Evolutionary conservation across 1,284 basidiomycete species (phyloP).

Genomic region (Irpex rosettiformis): DNA sequence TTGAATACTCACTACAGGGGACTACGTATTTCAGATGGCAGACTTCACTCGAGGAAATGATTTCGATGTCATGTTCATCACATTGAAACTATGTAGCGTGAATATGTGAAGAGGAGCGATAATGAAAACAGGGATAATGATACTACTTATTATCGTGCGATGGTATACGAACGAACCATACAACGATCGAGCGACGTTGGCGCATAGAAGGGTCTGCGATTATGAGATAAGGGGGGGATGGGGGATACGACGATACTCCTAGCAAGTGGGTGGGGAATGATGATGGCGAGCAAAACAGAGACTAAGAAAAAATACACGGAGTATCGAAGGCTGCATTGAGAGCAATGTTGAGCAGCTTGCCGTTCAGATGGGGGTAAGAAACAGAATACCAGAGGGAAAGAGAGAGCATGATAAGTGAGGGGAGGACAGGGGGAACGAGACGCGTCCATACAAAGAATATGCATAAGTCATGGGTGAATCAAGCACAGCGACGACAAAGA

Average conservation of each 20-base stretch:
- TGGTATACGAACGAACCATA: neutral
- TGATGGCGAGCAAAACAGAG: slow-evolving; percentile 18
- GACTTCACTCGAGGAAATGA: no score
- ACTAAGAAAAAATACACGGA: slow-evolving; percentile 33
- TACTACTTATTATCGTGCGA: neutral
- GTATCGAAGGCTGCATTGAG: slow-evolving; percentile 40
- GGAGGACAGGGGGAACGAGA: slow-evolving; percentile 9
- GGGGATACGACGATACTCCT: slow-evolving; percentile 49
- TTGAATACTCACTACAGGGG: no score
- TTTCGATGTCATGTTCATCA: no score
- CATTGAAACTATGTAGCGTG: no score
- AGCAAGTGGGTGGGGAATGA: slow-evolving; percentile 38
- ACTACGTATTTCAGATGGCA: no score
- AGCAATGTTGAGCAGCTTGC: slow-evolving; percentile 14
- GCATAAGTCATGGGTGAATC: slow-evolving; percentile 25
- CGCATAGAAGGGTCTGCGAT: neutral
- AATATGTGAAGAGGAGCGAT: neutral
- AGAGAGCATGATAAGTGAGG: slow-evolving; percentile 9
- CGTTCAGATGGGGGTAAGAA: no score
- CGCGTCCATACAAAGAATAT: slow-evolving; percentile 16
- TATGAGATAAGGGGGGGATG: slow-evolving; percentile 1
- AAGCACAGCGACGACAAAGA: slow-evolving; percentile 7
- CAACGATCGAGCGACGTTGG: neutral
- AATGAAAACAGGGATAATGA: neutral
- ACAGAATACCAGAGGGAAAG: slow-evolving; percentile 7